phyloP scores from a whole-genome alignment of 306 rosid species.

The Vachellia collinsii region DNA sequence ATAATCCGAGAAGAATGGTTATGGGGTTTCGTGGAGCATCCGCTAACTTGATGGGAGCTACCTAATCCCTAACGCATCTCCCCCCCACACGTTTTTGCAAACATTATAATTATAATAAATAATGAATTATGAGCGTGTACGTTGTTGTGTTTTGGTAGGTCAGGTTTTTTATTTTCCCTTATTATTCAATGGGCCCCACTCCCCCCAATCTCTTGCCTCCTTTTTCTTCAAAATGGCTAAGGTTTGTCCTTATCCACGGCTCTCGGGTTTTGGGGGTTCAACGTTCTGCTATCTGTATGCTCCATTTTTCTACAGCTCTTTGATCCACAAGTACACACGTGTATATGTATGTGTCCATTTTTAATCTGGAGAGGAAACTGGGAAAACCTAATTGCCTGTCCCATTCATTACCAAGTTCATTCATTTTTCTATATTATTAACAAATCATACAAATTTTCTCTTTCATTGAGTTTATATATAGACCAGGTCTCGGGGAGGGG shows the following conservation, averaged over 20 bases:
- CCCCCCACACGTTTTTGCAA: background rate
- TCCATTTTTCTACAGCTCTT: background rate
- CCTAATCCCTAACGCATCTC: background rate
- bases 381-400: background rate
- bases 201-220: background rate
- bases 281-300: background rate
- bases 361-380: background rate
- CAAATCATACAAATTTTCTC: background rate
- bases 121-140: background rate
- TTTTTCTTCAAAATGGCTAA: too few relatives aligned
- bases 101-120: background rate
- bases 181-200: background rate
- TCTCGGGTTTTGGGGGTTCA: background rate
- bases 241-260: background rate
- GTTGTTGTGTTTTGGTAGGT: background rate
- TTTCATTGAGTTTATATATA: background rate
- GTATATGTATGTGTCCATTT: background rate
- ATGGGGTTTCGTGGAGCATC: constrained; percentile 28
- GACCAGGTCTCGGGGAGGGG: background rate
- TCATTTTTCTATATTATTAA: too few relatives aligned
- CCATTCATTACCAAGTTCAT: background rate
- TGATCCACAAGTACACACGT: too few relatives aligned
- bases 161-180: background rate
- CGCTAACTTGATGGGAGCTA: background rate
- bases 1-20: background rate